Base-by-base conservation (phyloP, 1,139 yeast genomes). In the Magnusiomyces magnusii region DNA sequence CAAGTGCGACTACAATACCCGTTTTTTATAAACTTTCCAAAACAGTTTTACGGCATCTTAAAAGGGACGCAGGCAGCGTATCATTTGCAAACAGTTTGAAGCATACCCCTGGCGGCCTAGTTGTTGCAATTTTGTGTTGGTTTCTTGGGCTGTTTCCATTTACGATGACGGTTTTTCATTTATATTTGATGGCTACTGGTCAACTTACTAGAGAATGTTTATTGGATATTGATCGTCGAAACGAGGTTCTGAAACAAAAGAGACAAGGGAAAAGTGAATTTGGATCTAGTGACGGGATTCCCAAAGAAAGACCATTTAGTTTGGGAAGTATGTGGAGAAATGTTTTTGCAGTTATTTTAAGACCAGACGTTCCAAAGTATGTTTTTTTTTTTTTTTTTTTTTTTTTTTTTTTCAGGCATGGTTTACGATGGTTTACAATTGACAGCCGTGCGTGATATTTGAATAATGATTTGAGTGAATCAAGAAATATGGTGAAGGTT, bases 311-410 rank as follows among this genome's bases (percentile, higher is more conserved):
- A 15, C 52, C 56, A 17, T 60, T 61, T 27, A 49, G 53, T 34
- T 39, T 59, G 7, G 58, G 59, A 23, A 57, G 54, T 44, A 17
- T 61, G 31, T 51, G 56, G 27, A 47, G 19, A 23, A 61, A 61
- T 47, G 27, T 61, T 1, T 61, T 57, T 53, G 55, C 57, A 10
- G 59, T 57, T 3, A 24, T 57, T 41, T 61, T 60, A 28, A 58
- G 62, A 44, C 64, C 64, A 7, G 61, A 61, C 27, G 54, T 53
- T 31, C 58, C 60, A 23, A 60, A 58, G 57, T 56, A 41, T 44
- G 62, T 44, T 21, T 21, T 21, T 9, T 19, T 19, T 5, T 21
- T 5, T 39, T 39, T 39, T 39, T 39, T 39, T 39, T 39, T 39
- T 39, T 39, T 17, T 39, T 39, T 39, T 17, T 31, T 13, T 31